Evolutionary conservation across 2,329 filamentous ascomycete species (phyloP), one percentile per base, ranked within the genome.

Genomic region (Thielaviopsis ethacetica): DNA sequence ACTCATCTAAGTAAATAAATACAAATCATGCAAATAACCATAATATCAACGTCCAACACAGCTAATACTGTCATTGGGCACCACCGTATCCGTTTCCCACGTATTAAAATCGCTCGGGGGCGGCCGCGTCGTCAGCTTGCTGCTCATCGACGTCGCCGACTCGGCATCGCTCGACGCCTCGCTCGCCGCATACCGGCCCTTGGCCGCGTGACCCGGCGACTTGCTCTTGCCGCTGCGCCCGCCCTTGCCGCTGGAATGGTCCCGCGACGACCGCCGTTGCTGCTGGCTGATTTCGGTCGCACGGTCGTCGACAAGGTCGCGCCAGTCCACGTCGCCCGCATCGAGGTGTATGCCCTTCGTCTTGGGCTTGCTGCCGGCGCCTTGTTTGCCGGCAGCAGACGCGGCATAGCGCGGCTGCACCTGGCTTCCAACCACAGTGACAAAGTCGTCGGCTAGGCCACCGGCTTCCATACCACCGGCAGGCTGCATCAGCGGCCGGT

Each of bases 51-150:
- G 73, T 22, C 79, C 80, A n/a, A 82, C 73, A 63, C 77, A 80
- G 66, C 79, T 82, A 59, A 84, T 81, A 65, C 80, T 83, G 65
- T 84, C 81, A 64, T 75, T 77, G 1, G 81, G 81, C 51, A 75
- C 78, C 41, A 84, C 70, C 64, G 78, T 82, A 54, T 72, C 74
- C 56, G 70, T 68, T 47, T 77, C 74, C 10, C 77, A 73, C 49
- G 68, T 66, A 9, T 68, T 69, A 44, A 71, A 68, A 56, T 72
- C 73, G 60, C 70, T 72, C 12, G 74, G 73, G 3, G 68, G 67
- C 2, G 67, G 68, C 58, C 75, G 77, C 22, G 66, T 65, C 0
- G 76, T 73, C 24, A 75, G 65, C n/a, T 62, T 59, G 24, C 60
- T 62, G 41, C 54, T 59, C 52, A 51, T 57, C 4, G 60, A 62